Evolutionary conservation across 768 basidiomycete species (phyloP).

Genomic region (Gloeophyllum trabeum): DNA sequence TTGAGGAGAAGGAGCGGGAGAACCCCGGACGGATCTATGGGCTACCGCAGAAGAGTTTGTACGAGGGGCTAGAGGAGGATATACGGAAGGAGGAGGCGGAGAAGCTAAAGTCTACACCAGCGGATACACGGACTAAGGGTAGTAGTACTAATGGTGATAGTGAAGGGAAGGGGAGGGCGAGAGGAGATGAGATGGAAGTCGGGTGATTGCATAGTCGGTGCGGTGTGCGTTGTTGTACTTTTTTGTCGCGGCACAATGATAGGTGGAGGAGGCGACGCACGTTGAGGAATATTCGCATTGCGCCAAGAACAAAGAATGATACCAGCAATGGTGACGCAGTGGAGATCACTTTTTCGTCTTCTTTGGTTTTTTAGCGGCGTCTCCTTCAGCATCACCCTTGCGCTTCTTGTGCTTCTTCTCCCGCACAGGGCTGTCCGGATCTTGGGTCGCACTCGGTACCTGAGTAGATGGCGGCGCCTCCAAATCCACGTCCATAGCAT

Average conservation of each 20-base stretch:
- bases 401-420: conserved; percentile 28
- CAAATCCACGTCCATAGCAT: conserved; percentile 15
- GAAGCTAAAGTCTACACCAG: conserved; percentile 2
- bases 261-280: no score
- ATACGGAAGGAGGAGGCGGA: conserved; percentile 28
- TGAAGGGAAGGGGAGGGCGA: no score
- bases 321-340: no score
- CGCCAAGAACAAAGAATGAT: no score
- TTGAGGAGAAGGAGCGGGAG: conserved; percentile 61
- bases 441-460: neutral
- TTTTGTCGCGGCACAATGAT: no score
- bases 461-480: conserved; percentile 8
- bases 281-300: no score
- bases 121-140: no score
- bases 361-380: conserved; percentile 34
- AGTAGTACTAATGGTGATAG: no score
- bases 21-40: conserved; percentile 64
- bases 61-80: conserved; percentile 62
- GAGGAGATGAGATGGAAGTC: no score
- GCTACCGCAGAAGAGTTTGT: conserved; percentile 68
- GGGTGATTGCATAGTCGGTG: no score
- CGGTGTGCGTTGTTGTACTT: no score
- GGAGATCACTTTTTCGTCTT: conserved; percentile 22
- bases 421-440: conserved; percentile 10
- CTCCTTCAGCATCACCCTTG: conserved; percentile 32